Evolutionary conservation across 2,329 filamentous ascomycete genomes (phyloP).

Genomic region (Apiospora hydei): DNA sequence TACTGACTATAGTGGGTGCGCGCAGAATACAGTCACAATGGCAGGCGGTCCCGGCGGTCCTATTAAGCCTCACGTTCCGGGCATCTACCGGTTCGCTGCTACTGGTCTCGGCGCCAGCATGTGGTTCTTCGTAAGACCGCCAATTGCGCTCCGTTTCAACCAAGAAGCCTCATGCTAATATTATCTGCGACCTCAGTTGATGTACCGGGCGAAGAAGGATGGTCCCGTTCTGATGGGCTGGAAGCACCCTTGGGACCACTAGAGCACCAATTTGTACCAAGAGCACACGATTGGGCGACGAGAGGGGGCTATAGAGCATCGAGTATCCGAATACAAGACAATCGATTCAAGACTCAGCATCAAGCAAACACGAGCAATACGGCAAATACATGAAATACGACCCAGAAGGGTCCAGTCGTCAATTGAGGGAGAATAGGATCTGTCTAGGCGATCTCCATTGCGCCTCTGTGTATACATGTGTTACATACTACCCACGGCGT

Average conservation of each 20-base stretch:
- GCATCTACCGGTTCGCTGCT: slow-evolving; percentile 82
- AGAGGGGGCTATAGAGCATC: neutral
- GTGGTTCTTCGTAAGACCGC: slow-evolving; percentile 92
- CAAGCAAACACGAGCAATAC: neutral
- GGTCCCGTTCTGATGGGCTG: slow-evolving; percentile 83
- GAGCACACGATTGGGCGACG: neutral
- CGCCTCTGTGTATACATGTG: slow-evolving; percentile 12
- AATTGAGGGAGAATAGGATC: neutral
- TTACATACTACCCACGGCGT: slow-evolving; percentile 21
- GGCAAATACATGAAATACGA: neutral
- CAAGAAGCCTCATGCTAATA: slow-evolving; percentile 27
- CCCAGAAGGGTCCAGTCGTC: neutral
- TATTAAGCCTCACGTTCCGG: slow-evolving; percentile 55
- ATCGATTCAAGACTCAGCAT: neutral
- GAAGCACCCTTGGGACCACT: slow-evolving; percentile 98
- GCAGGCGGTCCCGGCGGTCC: slow-evolving; percentile 39
- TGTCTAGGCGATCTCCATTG: neutral
- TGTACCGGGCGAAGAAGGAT: slow-evolving; percentile 97
- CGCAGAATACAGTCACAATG: slow-evolving; percentile 41
- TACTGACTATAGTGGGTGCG: slow-evolving; percentile 22
- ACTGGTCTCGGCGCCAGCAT: slow-evolving; percentile 92
- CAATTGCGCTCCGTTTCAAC: neutral
- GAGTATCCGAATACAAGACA: neutral
- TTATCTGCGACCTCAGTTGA: slow-evolving; percentile 67
- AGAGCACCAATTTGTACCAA: slow-evolving; percentile 39